Base-by-base conservation (phyloP, 2,329 filamentous ascomycete species). In the Fusarium heterosporum region DNA sequence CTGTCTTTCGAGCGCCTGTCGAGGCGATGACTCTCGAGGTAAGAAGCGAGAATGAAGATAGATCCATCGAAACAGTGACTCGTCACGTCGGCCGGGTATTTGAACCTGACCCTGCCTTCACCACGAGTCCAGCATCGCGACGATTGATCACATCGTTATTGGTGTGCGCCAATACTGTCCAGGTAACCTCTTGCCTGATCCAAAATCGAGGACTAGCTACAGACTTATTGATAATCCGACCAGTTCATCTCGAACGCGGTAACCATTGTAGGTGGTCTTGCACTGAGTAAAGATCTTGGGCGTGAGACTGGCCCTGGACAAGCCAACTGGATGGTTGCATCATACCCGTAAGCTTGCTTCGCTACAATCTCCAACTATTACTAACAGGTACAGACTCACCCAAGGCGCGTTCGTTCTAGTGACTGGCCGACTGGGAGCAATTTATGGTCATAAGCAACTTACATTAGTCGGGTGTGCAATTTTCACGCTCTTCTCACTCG, bases 381-480 rank as follows among this genome's bases (percentile, higher is more conserved):
- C n/a, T 60, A 1, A 60, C n/a, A 0, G 22, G 3, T 3, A 1
- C 0, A 83, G 81, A 3, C 73, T 85, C 13, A 81, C 84, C 0
- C 82, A 85, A 62, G 81, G 84, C 4, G 80, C 84, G 3, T 85
- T 87, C 59, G 83, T 87, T 16, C 74, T 87, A 1, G 77, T 84
- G 4, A 81, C 79, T 8, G 85, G 85, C 8, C 80, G 85, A 1
- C 74, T 87, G 2, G 85, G 84, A 1, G 81, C 83, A 43, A 75
- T 87, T 2, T 85, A 82, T 63, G 85, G 85, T 6, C 84, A 86
- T 69, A 82, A 83, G 51, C 77, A 77, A 7, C 72, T 85, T 16
- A 76, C 60, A 2, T 68, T 84, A 2, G 55, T 77, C 51, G 85
- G 84, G 8, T 79, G 78, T 8, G 19, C 29, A 4, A 78, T 80